phyloP scores from a whole-genome alignment of 768 basidiomycete genomes.

The Favolaschia claudopus region DNA sequence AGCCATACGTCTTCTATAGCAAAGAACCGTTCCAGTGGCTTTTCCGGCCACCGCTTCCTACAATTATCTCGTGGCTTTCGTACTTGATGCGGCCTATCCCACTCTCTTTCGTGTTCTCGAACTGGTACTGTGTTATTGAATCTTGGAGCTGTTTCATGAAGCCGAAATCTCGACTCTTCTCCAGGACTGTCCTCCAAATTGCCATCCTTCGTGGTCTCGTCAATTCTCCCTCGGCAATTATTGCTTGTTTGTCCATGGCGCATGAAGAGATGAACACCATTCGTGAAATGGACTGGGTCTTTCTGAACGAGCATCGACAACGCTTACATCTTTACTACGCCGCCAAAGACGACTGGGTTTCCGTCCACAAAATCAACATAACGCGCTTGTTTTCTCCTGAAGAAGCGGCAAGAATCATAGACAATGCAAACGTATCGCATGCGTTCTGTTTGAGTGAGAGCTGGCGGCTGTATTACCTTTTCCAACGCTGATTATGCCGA shows the following conservation, averaged over 20 bases:
- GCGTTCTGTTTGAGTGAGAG: constrained; percentile 77
- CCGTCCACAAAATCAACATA: constrained; percentile 56
- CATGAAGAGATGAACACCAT: constrained; percentile 75
- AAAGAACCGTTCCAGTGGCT: constrained; percentile 44
- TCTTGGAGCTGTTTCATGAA: neutral
- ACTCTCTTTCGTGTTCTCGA: constrained; percentile 52
- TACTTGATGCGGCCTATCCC: constrained; percentile 50
- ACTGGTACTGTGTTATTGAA: constrained; percentile 38
- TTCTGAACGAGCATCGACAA: constrained; percentile 49
- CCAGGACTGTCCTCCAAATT: constrained; percentile 52
- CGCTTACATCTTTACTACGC: constrained; percentile 65
- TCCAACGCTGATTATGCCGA: neutral
- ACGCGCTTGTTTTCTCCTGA: constrained; percentile 46
- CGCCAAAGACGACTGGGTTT: constrained; percentile 73
- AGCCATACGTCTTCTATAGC: neutral
- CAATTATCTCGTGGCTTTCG: constrained; percentile 53
- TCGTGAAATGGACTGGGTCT: constrained; percentile 53
- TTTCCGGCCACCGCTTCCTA: constrained; percentile 55
- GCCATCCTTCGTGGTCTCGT: constrained; percentile 57
- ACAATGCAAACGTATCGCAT: constrained; percentile 63
- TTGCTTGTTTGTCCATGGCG: constrained; percentile 66
- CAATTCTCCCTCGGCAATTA: constrained; percentile 57
- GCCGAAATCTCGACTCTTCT: neutral
- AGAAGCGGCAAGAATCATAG: constrained; percentile 46
- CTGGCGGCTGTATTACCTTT: neutral